Evolutionary conservation across 2,329 filamentous ascomycete genomes (phyloP).

Genomic region (Cercospora sp.): DNA sequence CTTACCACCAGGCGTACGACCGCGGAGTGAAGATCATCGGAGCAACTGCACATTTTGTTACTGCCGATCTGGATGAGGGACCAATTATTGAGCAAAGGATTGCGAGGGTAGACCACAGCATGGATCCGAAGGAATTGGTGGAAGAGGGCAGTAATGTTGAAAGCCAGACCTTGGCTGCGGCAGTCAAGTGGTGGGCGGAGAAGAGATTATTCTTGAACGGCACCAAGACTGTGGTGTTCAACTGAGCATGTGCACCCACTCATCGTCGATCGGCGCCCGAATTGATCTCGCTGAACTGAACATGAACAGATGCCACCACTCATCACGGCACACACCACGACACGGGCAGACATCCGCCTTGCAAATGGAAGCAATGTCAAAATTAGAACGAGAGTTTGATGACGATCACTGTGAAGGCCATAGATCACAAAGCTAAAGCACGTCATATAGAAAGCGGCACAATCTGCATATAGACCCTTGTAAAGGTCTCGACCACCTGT

Average conservation of each 20-base stretch:
- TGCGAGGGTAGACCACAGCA: constrained; percentile 71
- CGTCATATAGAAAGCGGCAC: background rate
- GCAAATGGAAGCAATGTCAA: background rate
- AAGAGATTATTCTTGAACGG: constrained; percentile 75
- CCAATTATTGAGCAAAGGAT: constrained; percentile 87
- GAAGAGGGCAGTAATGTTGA: constrained; percentile 82
- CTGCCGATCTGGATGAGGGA: constrained; percentile 79
- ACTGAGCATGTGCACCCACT: constrained; percentile 34
- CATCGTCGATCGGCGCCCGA: background rate
- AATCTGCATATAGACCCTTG: background rate
- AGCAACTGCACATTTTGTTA: constrained; percentile 83
- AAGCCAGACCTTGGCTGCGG: constrained; percentile 76
- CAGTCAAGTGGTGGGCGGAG: constrained; percentile 83
- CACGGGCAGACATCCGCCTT: too few relatives aligned
- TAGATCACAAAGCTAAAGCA: background rate
- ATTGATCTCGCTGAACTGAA: background rate
- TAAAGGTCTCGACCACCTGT: background rate
- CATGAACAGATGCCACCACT: background rate
- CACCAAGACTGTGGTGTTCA: constrained; percentile 77
- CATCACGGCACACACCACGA: background rate
- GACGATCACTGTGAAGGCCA: background rate
- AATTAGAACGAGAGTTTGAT: background rate
- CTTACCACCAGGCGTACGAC: constrained; percentile 85
- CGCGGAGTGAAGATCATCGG: constrained; percentile 87
- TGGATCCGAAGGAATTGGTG: constrained; percentile 73